Percentiles rank a stretch among this genome's conserved stretches.
Evolutionary conservation across 305 asterid species (phyloP).

Genomic region (Rubia occidens): DNA sequence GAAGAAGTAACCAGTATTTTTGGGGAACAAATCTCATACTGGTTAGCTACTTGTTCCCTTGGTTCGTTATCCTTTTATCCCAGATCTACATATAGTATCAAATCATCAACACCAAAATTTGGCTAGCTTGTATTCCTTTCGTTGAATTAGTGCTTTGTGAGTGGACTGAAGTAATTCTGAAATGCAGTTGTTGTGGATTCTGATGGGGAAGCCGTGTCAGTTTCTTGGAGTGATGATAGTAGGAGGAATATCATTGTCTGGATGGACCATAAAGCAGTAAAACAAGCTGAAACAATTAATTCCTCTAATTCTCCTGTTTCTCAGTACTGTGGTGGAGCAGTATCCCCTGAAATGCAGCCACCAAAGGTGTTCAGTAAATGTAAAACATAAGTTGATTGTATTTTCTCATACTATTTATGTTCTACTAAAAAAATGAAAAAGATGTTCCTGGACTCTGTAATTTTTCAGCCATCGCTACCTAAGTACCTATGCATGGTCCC

Average conservation of each 20-base stretch:
- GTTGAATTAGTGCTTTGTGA: constrained; percentile 22
- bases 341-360: constrained; percentile 93
- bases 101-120: neutral
- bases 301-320: constrained; percentile 78
- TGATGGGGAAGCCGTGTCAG: constrained; percentile 92
- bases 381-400: constrained; percentile 12
- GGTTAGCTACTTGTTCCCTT: constrained; percentile 95
- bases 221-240: constrained; percentile 81
- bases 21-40: constrained; percentile 95
- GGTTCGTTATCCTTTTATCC: constrained; percentile 32
- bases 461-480: neutral
- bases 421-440: neutral
- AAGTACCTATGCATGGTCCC: neutral
- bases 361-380: constrained; percentile 62
- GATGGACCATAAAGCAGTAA: constrained; percentile 99
- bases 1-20: constrained; percentile 66
- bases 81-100: neutral
- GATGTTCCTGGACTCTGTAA: neutral
- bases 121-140: constrained; percentile 3
- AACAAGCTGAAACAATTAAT: constrained; percentile 82
- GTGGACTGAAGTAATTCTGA: constrained; percentile 29
- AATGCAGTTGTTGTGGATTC: constrained; percentile 84
- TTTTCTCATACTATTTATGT: constrained; percentile 9
- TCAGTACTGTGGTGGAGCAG: constrained; percentile 95
- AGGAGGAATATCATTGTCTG: constrained; percentile 92